A percentile compares a stretch with the other conserved stretches of the same genome.
phyloP scores from a whole-genome alignment of 306 rosid genomes.

The Casuarina cunninghamiana region DNA sequence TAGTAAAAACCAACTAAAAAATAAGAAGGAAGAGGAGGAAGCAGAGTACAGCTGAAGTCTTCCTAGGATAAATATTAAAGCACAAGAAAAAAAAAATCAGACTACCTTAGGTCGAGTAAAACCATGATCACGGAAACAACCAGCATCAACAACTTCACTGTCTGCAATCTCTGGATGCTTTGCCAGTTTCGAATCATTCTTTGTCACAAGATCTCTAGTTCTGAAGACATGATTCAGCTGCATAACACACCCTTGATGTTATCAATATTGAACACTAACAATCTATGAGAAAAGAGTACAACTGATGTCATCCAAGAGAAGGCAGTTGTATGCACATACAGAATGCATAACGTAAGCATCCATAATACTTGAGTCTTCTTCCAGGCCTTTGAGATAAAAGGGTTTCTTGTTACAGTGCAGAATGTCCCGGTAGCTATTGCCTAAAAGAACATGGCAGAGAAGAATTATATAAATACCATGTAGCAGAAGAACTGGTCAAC shows the following conservation, averaged over 20 bases:
- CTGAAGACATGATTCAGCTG: constrained; percentile 90
- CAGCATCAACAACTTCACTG: constrained; percentile 35
- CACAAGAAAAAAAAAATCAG: constrained; percentile 22
- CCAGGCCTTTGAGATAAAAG: constrained; percentile 73
- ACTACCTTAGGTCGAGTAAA: constrained; percentile 94
- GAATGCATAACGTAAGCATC: constrained; percentile 86
- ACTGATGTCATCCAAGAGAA: constrained; percentile 8
- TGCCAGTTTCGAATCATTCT: constrained; percentile 64
- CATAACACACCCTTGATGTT: constrained; percentile 21
- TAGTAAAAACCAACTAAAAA: neutral
- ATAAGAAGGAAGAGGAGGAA: neutral
- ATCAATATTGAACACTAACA: constrained; percentile 15
- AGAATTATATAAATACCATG: neutral
- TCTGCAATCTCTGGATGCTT: constrained; percentile 49
- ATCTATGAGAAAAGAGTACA: neutral
- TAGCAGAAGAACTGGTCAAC: neutral
- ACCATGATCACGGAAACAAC: constrained; percentile 78
- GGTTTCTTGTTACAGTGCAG: constrained; percentile 84
- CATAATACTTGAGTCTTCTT: constrained; percentile 63
- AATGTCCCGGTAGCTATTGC: constrained; percentile 80
- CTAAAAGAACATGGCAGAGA: constrained; percentile 35
- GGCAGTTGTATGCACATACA: constrained; percentile 46
- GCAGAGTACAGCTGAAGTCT: neutral
- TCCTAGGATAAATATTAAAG: neutral
- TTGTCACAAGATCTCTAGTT: constrained; percentile 69